Base-by-base conservation (phyloP, 192 early-diverging fungal species). In the Pilaira anomala region DNA sequence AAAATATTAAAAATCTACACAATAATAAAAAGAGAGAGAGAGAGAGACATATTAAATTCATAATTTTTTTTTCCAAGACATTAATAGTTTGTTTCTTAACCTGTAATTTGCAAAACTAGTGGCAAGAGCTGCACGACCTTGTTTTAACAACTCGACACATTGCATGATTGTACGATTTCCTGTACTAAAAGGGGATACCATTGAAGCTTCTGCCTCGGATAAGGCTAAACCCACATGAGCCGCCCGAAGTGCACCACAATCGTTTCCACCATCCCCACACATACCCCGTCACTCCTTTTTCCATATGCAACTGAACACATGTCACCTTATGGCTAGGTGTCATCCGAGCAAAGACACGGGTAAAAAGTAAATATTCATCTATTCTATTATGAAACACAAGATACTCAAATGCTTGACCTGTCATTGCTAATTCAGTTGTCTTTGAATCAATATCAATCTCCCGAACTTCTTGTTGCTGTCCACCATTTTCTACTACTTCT, bases 221-320 rank as follows among this genome's bases (percentile, higher is more conserved):
- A 93, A 75, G 12, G 91, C 91, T 6, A 93, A 60, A 18, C 91
- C 91, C 14, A 87, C 89, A 70, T 93, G 91, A 1, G 90, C 85
- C 1, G 87, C 87, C 11, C 89, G 82, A 50, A 93, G 67, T 6
- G 91, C 91, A 48, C 88, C 91, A 60, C 87, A 87, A 72, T 93
- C 91, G 74, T 93, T 93, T 24, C 88, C 88, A 71, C 90, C 91
- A 65, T 93, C 91, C 59, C 91, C 91, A 70, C 90, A 91, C 91
- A 93, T 93, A 45, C 84, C 89, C 6, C 33, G 87, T 88, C 36
- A 93, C 82, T 1, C 77, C 82, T 11, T 85, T 81, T 66, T 88
- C 87, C 89, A 93, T 91, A 55, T 91, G 89, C 28, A 86, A 66
- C 41, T 81, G 76, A 11, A 93, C 88, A 62, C 85, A 87, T 44